Evolutionary conservation across 805 yeast genomes (phyloP), one percentile per base, ranked within the genome.

Genomic region (Kodamaea neixiangensis): DNA sequence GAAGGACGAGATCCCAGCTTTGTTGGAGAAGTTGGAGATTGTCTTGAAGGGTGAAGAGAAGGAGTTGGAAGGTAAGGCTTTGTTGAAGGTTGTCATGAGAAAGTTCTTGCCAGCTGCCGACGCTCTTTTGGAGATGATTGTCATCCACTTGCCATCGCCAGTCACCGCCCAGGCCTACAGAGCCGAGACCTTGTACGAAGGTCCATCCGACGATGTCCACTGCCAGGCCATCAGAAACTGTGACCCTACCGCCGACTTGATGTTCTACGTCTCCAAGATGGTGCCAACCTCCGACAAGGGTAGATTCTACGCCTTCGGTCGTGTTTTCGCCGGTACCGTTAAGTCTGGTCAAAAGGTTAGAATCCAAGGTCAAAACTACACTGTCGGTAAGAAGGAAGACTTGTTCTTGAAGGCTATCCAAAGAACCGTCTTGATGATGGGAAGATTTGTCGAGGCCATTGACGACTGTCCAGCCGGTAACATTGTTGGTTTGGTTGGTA

Each of bases 381-480:
- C 84, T 69, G 97, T 96, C 77, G 99, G 99, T 78, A 89, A 86
- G 85, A 93, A 94, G 87, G 96, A 90, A 54, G 99, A 93, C 73
- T 83, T 93, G 69, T 94, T 93, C 91, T 63, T 93, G 74, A 93
- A 93, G 87, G 88, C 97, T 67, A 82, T 93, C 72, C 99, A 93
- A 85, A 93, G 99, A 86, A 94, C 97, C 69, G 99, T 93, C 70
- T 84, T 93, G 75, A 93, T 93, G 99, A 93, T 93, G 99, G 99
- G 99, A 77, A 89, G 97, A 82, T 78, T 81, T 77, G 96, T 89
- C 71, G 99, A 93, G 85, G 90, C 93, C 74, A 93, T 93, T 71
- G 98, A 93, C 71, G 98, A 93, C 83, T 89, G 96, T 82, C 98
- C 99, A 76, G 97, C 98, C 68, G 99, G 99, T 89, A 93, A 93